Evolutionary conservation across 768 basidiomycete species (phyloP), one percentile per base, ranked within the genome.

Genomic region (Daedaleopsis nitida): DNA sequence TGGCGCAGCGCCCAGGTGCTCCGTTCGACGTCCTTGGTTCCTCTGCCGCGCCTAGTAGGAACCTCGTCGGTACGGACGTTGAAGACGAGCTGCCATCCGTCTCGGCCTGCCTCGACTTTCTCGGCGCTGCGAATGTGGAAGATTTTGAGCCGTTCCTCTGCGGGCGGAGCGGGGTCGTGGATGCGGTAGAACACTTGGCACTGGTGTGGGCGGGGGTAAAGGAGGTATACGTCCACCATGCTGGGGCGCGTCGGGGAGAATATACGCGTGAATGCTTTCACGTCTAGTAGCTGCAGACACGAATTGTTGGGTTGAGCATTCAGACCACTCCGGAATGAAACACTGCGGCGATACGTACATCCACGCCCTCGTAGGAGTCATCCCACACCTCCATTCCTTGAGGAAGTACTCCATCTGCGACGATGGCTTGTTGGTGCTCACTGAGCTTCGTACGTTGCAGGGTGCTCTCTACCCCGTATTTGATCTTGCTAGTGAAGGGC

Each of bases 131-230:
- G 52, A 21, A 53, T 42, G 52, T 53, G 37, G 34, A 23, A 34
- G 14, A 23, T 39, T 19, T 53, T 42, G 37, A 23, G 37, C n/a
- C 21, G 52, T 19, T 35, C 37, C 17, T 52, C 34, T 14, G 17
- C 38, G 52, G 52, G 21, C 52, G 52, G 37, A n/a, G 21, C n/a
- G 37, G 37, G 37, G 38, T 53, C 23, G 38, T 53, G 52, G 38
- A 53, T 53, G 52, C 38, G 38, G 52, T 53, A 53, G 38, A 38
- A 21, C 19, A 53, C 17, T 10, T 21, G 1, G 37, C 34, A 34
- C 37, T 13, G 9, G 45, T n/a, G 7, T 13, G n/a, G 45, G 14
- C 11, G 5, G 45, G n/a, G 45, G 52, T 39, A 38, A 37, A 10
- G 37, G 14, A 53, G 35, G 52, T 5, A 42, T 0, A 53, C 52